Conservation (phyloP, 2,329 filamentous ascomycete genomes). For the Gremmenia infestans region DNA sequence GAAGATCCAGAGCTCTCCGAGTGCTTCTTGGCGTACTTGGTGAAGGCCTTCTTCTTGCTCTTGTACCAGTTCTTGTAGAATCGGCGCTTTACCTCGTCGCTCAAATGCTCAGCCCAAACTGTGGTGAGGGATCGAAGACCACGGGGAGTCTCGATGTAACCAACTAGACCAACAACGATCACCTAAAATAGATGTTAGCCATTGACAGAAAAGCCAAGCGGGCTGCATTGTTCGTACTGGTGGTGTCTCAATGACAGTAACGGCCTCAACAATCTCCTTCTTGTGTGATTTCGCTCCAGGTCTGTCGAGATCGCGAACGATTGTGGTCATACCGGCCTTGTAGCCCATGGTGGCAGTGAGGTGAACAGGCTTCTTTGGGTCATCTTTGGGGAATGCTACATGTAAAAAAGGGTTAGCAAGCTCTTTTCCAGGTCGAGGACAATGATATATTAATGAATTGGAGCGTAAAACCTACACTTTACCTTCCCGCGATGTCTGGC, state of each 20-base stretch:
- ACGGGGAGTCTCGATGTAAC: constrained; percentile 99
- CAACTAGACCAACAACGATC: constrained; percentile 99
- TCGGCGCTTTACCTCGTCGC: constrained; percentile 97
- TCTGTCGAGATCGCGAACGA: constrained; percentile 93
- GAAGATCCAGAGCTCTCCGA: constrained; percentile 85
- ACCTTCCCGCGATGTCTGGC: constrained; percentile 79
- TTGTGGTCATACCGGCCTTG: constrained; percentile 99
- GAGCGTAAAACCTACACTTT: constrained; percentile 7
- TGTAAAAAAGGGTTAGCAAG: constrained; percentile 20
- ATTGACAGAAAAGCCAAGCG: constrained; percentile 69
- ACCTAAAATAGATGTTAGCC: constrained; percentile 74
- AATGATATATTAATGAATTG: not conserved
- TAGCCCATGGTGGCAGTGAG: constrained; percentile 97
- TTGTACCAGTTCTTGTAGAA: constrained; percentile 99
- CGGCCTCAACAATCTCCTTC: constrained; percentile 92
- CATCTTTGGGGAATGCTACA: constrained; percentile 95
- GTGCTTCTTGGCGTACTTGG: constrained; percentile 99
- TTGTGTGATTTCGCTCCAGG: constrained; percentile 99
- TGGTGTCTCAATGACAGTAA: constrained; percentile 85
- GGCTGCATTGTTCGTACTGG: constrained; percentile 87
- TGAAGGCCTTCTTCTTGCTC: constrained; percentile 99
- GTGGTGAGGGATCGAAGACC: constrained; percentile 99
- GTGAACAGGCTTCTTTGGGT: constrained; percentile 99
- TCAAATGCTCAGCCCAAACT: constrained; percentile 98
- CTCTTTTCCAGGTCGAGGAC: not conserved